Conservation (phyloP, 2,329 filamentous ascomycete species). For the Diaporthe longicolla region DNA sequence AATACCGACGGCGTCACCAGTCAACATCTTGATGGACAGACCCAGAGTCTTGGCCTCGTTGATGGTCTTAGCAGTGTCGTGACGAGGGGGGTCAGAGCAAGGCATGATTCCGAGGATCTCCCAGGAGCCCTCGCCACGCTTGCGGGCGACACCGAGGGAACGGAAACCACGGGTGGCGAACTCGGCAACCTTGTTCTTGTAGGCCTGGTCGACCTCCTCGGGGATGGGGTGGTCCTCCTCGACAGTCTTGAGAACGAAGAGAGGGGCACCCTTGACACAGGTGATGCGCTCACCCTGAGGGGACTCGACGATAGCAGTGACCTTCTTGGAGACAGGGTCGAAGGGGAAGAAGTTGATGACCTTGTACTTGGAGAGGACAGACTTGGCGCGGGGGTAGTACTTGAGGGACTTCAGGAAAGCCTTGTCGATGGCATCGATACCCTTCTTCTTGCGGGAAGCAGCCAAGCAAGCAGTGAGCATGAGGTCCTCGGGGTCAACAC, state of each 20-base stretch:
- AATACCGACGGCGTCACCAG: constrained; percentile 94
- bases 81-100: constrained; percentile 90
- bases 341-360: constrained; percentile 89
- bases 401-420: constrained; percentile 90
- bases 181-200: constrained; percentile 93
- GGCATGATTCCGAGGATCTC: constrained; percentile 96
- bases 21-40: constrained; percentile 96
- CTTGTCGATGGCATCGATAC: constrained; percentile 95
- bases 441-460: constrained; percentile 94
- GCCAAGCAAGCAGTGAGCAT: constrained; percentile 94
- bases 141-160: constrained; percentile 92
- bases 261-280: constrained; percentile 92
- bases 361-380: constrained; percentile 85
- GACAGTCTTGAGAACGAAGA: constrained; percentile 89
- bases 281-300: constrained; percentile 86
- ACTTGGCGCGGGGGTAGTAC: constrained; percentile 86
- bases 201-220: constrained; percentile 82
- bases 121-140: constrained; percentile 85
- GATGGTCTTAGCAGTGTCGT: constrained; percentile 92
- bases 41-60: constrained; percentile 90
- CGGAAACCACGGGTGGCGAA: constrained; percentile 95
- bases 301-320: constrained; percentile 85
- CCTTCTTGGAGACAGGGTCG: constrained; percentile 95
- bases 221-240: constrained; percentile 87
- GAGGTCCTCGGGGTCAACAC: constrained; percentile 87